Evolutionary conservation across 306 rosid genomes (phyloP).

Genomic region (Pachyrhizus erosus): DNA sequence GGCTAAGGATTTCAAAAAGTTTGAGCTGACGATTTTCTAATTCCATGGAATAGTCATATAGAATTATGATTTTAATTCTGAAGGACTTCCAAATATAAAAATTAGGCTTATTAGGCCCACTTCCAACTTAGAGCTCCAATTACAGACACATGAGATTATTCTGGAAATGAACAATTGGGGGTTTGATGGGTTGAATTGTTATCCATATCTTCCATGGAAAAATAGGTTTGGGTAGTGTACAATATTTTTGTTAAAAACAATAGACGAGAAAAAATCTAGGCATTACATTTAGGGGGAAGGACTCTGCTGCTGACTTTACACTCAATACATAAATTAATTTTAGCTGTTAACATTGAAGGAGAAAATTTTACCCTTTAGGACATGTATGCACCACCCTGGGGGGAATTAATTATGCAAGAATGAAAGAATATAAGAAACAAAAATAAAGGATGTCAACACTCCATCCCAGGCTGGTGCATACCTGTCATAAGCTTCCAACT

Average conservation of each 20-base stretch:
- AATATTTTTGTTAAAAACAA: neutral
- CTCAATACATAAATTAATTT: neutral
- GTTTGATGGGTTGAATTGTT: neutral
- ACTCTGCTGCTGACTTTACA: neutral
- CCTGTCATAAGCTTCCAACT: neutral
- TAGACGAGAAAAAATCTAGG: neutral
- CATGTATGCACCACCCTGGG: no score
- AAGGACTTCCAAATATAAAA: neutral
- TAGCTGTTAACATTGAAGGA: neutral
- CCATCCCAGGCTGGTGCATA: neutral
- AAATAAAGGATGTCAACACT: neutral
- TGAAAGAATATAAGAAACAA: neutral
- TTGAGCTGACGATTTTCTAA: neutral
- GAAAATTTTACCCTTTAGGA: neutral
- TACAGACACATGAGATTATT: neutral
- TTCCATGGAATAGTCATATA: neutral
- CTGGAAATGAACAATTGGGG: neutral
- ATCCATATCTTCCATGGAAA: neutral
- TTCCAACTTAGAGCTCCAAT: neutral
- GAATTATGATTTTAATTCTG: slow-evolving; percentile 4
- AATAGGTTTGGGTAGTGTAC: neutral
- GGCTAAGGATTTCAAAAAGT: neutral
- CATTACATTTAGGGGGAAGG: neutral
- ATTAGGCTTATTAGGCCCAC: neutral
- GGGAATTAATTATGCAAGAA: no score